phyloP scores from a whole-genome alignment of 306 rosid species.

The Senna siamea region DNA sequence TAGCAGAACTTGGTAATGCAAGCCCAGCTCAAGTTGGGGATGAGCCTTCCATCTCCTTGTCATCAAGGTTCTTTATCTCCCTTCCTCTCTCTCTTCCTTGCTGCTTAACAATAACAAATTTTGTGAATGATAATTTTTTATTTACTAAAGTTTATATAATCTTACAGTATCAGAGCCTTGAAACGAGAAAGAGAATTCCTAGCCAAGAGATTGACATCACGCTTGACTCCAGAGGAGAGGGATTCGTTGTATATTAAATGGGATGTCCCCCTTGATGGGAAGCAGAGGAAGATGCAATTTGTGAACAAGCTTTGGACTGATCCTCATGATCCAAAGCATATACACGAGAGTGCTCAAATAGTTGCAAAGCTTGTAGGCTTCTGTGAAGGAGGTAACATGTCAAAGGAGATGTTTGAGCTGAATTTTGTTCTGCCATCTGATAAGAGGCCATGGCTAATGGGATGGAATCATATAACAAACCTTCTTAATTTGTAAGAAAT shows the following conservation, averaged over 20 bases:
- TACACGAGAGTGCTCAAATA: constrained; percentile 91
- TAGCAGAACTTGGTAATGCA: constrained; percentile 86
- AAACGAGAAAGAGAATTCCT: constrained; percentile 93
- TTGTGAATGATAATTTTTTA: constrained; percentile 6
- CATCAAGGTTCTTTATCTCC: constrained; percentile 74
- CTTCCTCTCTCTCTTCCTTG: background rate
- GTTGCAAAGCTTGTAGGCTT: constrained; percentile 97
- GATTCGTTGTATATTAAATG: constrained; percentile 82
- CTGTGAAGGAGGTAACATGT: constrained; percentile 87
- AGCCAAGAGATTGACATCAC: constrained; percentile 86
- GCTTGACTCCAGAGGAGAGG: constrained; percentile 82
- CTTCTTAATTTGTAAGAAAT: constrained; percentile 67
- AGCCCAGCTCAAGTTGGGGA: constrained; percentile 92
- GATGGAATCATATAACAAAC: constrained; percentile 86
- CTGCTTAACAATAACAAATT: background rate
- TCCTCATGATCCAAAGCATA: constrained; percentile 80
- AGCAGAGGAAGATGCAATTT: constrained; percentile 86
- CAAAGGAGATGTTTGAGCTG: constrained; percentile 96
- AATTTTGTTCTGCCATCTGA: constrained; percentile 90
- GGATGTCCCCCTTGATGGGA: constrained; percentile 96
- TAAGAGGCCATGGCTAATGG: constrained; percentile 84
- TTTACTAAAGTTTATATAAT: constrained; percentile 26
- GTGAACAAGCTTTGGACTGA: constrained; percentile 91
- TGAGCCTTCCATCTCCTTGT: constrained; percentile 77
- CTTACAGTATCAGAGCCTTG: constrained; percentile 79